phyloP scores from a whole-genome alignment of 495 filamentous ascomycete genomes.

The Aspergillus affinis region DNA sequence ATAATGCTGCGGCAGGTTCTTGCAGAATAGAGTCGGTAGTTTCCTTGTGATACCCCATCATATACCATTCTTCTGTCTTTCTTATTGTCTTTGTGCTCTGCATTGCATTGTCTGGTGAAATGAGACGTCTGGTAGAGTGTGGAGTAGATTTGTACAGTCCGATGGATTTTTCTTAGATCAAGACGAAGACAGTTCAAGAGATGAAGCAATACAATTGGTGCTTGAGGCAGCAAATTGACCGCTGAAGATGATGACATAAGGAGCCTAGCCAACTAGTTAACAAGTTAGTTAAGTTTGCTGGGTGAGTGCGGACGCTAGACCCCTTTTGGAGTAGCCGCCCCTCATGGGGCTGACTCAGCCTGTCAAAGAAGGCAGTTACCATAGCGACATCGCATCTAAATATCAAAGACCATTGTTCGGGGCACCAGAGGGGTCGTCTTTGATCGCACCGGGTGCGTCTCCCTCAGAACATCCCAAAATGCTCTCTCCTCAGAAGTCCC shows the following conservation, averaged over 20 bases:
- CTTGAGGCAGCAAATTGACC: neutral
- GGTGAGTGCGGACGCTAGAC: conserved; percentile 5
- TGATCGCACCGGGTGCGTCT: neutral
- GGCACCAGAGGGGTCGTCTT: neutral
- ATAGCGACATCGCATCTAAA: conserved; percentile 10
- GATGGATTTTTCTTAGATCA: neutral
- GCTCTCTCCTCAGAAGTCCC: conserved; percentile 26
- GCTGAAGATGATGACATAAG: neutral
- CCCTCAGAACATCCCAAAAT: conserved; percentile 4
- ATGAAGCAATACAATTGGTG: too few species aligned
- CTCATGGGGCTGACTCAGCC: neutral
- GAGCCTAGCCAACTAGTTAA: neutral
- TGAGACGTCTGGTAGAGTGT: neutral
- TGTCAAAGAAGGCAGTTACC: conserved; percentile 2
- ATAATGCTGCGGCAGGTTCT: conserved; percentile 83
- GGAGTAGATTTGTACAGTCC: neutral
- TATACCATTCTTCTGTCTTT: neutral
- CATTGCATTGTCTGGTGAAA: neutral
- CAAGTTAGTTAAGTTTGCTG: neutral
- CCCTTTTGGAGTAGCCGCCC: neutral
- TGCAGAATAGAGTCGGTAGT: conserved; percentile 55
- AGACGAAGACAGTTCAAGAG: neutral
- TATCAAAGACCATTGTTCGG: neutral
- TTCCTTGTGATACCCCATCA: conserved; percentile 23
- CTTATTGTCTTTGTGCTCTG: neutral